Conservation (phyloP, 371 early-diverging fungal genomes). For the Haplosporangium sp. region DNA sequence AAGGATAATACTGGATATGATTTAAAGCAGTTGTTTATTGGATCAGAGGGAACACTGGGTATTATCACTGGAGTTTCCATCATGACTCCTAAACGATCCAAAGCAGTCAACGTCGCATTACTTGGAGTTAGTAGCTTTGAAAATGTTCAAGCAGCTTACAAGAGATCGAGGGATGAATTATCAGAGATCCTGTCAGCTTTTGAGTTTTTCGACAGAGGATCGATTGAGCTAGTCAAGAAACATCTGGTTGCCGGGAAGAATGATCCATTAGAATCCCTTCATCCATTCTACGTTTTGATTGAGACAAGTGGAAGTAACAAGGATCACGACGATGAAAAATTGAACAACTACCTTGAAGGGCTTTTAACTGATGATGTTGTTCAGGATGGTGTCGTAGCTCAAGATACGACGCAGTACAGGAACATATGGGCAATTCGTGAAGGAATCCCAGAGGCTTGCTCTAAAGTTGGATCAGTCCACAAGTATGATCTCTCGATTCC, state of each 20-base stretch:
- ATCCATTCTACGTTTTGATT: constrained; percentile 91
- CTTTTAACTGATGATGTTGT: constrained; percentile 77
- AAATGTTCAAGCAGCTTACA: constrained; percentile 85
- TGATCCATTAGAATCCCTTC: constrained; percentile 70
- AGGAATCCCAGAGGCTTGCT: constrained; percentile 91
- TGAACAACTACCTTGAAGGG: constrained; percentile 73
- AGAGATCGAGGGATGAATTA: constrained; percentile 79
- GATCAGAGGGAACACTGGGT: constrained; percentile 96
- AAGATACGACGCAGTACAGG: constrained; percentile 79
- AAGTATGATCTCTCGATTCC: constrained; percentile 96
- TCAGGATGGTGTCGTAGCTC: constrained; percentile 92
- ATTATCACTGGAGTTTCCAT: constrained; percentile 92
- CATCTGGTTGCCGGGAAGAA: constrained; percentile 69
- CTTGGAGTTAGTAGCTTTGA: constrained; percentile 82
- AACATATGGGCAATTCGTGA: constrained; percentile 94
- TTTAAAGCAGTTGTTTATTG: constrained; percentile 95
- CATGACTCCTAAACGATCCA: constrained; percentile 75
- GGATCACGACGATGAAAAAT: constrained; percentile 93
- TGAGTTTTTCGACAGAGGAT: constrained; percentile 92
- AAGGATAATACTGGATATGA: constrained; percentile 95
- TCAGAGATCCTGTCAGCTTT: constrained; percentile 95
- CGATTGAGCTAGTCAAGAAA: constrained; percentile 75
- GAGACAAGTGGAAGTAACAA: constrained; percentile 95
- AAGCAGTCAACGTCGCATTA: constrained; percentile 82
- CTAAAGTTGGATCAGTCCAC: constrained; percentile 86